These are phyloP conservation scores for Saccharomyces uvarum DNA, from an alignment of 1,139 yeast species.

Conservation along the genomic window DNA sequence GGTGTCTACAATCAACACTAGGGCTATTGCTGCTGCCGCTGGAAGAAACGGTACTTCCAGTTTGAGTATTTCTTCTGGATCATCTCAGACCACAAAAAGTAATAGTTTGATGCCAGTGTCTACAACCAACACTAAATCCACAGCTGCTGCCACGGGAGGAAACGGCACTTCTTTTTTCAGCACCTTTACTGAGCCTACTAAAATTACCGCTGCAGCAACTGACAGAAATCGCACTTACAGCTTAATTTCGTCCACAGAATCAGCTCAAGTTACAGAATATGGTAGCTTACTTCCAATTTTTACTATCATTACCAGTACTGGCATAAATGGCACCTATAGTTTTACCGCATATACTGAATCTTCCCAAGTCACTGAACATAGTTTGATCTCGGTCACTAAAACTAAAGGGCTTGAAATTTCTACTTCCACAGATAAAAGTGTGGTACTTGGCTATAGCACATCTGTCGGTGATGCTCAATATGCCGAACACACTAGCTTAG, in stretches of 20 bases:
- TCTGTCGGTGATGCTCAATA: slow-evolving; percentile 10
- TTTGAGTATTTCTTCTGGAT: neutral
- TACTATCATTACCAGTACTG: slow-evolving; percentile 1
- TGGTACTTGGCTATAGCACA: neutral
- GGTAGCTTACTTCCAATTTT: slow-evolving; percentile 13
- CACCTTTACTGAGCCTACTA: neutral
- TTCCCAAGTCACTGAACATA: slow-evolving; percentile 10
- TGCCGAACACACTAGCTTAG: slow-evolving; percentile 13
- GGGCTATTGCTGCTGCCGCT: neutral
- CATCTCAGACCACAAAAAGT: neutral
- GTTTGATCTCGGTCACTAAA: slow-evolving; percentile 10
- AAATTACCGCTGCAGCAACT: neutral
- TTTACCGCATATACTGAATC: slow-evolving; percentile 8
- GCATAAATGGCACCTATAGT: neutral
- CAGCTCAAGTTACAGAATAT: slow-evolving; percentile 11
- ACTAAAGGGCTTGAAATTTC: neutral
- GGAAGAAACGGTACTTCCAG: neutral
- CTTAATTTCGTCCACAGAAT: slow-evolving; percentile 7
- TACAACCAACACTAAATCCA: neutral
- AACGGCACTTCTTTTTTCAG: neutral
- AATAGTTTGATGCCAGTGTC: neutral
- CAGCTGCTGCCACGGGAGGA: neutral
- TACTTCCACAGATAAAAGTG: neutral
- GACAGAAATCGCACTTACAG: neutral
- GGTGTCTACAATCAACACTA: slow-evolving; percentile 5